Evolutionary conservation across 805 yeast species (phyloP).

Genomic region (Metschnikowia arizonensis): DNA sequence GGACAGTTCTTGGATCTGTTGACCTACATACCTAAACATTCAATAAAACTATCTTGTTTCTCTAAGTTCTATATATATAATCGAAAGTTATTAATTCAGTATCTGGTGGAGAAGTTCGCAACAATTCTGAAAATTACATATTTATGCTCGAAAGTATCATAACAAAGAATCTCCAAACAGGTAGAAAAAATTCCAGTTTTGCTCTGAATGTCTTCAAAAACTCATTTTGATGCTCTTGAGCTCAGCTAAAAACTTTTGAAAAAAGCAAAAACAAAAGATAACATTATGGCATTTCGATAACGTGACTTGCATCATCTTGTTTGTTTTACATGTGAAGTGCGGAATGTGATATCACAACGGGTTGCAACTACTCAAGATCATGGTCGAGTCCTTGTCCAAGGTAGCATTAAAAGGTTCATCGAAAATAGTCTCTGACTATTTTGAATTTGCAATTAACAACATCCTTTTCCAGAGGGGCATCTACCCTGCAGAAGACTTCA

Average conservation of each 20-base stretch:
- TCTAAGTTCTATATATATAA: too few species aligned
- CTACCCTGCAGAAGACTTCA: constrained; percentile 84
- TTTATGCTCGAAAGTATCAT: background rate
- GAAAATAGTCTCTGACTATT: constrained; percentile 74
- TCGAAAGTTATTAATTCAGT: too few species aligned
- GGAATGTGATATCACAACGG: constrained; percentile 1
- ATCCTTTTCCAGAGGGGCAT: constrained; percentile 87
- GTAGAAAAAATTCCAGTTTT: background rate
- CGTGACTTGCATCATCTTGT: constrained; percentile 1
- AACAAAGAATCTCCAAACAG: background rate
- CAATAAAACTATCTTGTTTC: background rate
- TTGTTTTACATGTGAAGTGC: background rate
- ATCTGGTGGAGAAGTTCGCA: background rate
- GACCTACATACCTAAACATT: constrained; percentile 29
- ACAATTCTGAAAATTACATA: background rate
- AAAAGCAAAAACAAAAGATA: background rate
- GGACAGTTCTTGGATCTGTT: constrained; percentile 61
- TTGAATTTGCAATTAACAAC: constrained; percentile 74
- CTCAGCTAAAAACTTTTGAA: background rate
- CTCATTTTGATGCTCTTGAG: background rate
- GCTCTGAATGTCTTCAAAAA: background rate
- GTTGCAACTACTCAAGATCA: constrained; percentile 2
- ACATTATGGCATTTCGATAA: background rate
- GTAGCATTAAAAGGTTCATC: constrained; percentile 75
- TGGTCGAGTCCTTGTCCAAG: constrained; percentile 28